Evolutionary conservation across 2,329 filamentous ascomycete genomes (phyloP), one percentile per base, ranked within the genome.

Genomic region (Neofusicoccum sp.): DNA sequence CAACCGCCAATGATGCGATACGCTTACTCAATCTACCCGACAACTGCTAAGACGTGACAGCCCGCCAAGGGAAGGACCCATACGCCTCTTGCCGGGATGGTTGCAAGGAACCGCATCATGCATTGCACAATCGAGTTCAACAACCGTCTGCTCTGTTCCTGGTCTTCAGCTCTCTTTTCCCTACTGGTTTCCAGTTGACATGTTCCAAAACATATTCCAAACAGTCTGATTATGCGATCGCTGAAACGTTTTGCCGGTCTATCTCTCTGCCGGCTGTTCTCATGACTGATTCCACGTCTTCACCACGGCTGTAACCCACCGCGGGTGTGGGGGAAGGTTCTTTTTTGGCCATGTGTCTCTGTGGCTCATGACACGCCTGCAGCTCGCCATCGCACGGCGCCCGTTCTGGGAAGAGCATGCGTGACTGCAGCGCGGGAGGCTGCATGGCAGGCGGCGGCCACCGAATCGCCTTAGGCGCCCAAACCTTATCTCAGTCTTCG

Each of bases 291-390:
- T 20, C 26, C 41, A 24, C 26, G 16, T 16, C 12, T n/a, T 14
- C 6, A 26, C 12, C 8, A 2, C 24, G 11, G 24, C 48, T 31
- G 9, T 33, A 28, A 11, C n/a, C 47, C 8, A 5, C 31, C 7
- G 31, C 3, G 47, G n/a, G 16, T 41, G 49, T n/a, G 26, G 38
- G 9, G 12, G 38, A 56, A 31, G 14, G 1, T 40, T 41, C 36
- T 56, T 43, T 30, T 41, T 31, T 5, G 26, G 49, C 14, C 12
- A 3, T 7, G 49, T 31, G 31, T 5, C 33, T 16, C 5, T 11
- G 48, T 56, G 51, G 51, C 51, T 56, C 36, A 33, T 24, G 38
- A 43, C 51, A 56, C 33, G 51, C 51, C 38, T 56, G 36, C 38
- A 54, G 49, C 49, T 54, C 49, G 49, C 49, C 49, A 53, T 53